phyloP scores from a whole-genome alignment of 1,284 basidiomycete genomes.

The Phlebopus sp. region DNA sequence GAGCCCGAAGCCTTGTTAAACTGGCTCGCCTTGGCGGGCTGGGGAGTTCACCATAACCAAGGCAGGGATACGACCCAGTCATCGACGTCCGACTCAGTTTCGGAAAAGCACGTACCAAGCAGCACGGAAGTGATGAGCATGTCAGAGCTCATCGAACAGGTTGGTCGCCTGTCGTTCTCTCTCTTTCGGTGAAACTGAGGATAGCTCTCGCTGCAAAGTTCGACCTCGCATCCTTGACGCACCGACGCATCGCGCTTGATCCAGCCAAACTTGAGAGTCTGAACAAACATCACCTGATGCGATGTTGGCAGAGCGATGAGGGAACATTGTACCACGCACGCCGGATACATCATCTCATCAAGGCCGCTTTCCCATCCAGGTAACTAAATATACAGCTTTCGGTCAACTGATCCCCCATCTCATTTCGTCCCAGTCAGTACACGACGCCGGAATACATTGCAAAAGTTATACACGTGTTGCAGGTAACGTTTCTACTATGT shows the following conservation, averaged over 20 bases:
- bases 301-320: conserved; percentile 39
- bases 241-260: conserved; percentile 73
- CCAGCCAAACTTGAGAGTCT: conserved; percentile 69
- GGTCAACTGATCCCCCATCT: not conserved
- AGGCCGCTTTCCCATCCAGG: conserved; percentile 41
- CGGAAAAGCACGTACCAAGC: conserved; percentile 47
- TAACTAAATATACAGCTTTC: conserved; percentile 1
- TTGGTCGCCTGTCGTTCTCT: conserved; percentile 25
- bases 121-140: conserved; percentile 67
- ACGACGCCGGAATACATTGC: conserved; percentile 54
- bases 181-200: not conserved
- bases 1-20: conserved; percentile 90
- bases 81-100: conserved; percentile 17
- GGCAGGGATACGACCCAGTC: not conserved
- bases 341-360: conserved; percentile 46
- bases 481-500: conserved; percentile 36
- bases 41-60: conserved; percentile 62
- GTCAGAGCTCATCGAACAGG: conserved; percentile 61
- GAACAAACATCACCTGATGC: conserved; percentile 74
- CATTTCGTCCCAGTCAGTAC: conserved; percentile 38
- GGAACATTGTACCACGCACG: conserved; percentile 49
- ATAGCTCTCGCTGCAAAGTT: conserved; percentile 45
- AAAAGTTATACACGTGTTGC: conserved; percentile 53
- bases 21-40: conserved; percentile 92
- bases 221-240: conserved; percentile 67